Conservation (phyloP, 495 filamentous ascomycete species). For the Aspergillus mulundensis region DNA sequence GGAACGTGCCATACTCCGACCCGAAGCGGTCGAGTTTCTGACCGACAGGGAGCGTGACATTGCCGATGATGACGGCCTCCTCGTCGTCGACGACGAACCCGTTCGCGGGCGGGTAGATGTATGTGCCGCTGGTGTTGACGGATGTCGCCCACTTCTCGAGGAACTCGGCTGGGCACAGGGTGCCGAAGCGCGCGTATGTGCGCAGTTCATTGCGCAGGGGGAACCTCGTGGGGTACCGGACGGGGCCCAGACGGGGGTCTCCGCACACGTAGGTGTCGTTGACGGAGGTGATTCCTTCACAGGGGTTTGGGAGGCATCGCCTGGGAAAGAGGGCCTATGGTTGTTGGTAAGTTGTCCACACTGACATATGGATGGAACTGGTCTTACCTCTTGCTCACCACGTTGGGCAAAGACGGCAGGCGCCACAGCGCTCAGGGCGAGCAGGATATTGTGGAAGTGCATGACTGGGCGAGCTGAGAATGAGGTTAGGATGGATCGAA, state of each 20-base stretch:
- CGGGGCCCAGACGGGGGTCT: conserved; percentile 49
- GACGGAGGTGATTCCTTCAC: conserved; percentile 36
- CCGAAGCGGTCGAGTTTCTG: conserved; percentile 55
- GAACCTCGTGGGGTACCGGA: conserved; percentile 33
- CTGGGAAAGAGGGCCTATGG: conserved; percentile 5
- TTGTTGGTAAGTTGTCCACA: not conserved
- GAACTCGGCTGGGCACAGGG: conserved; percentile 46
- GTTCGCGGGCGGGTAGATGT: conserved; percentile 37
- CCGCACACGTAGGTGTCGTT: conserved; percentile 44
- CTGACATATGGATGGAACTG: no score
- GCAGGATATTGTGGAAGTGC: not conserved
- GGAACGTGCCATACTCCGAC: conserved; percentile 39
- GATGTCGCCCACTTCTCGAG: conserved; percentile 41
- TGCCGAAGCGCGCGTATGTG: conserved; percentile 46
- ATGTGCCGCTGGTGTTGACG: conserved; percentile 26
- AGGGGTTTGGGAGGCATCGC: conserved; percentile 25
- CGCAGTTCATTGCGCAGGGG: conserved; percentile 33
- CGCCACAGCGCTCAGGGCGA: not conserved
- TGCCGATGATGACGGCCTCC: conserved; percentile 38
- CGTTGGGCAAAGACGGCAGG: not conserved
- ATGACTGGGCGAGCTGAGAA: not conserved
- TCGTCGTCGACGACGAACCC: conserved; percentile 40
- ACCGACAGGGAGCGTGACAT: conserved; percentile 40
- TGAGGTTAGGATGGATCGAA: not conserved
- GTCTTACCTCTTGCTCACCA: not conserved